Conservation (phyloP, 73 alveolate species). For the Paramecium sonneborni region DNA sequence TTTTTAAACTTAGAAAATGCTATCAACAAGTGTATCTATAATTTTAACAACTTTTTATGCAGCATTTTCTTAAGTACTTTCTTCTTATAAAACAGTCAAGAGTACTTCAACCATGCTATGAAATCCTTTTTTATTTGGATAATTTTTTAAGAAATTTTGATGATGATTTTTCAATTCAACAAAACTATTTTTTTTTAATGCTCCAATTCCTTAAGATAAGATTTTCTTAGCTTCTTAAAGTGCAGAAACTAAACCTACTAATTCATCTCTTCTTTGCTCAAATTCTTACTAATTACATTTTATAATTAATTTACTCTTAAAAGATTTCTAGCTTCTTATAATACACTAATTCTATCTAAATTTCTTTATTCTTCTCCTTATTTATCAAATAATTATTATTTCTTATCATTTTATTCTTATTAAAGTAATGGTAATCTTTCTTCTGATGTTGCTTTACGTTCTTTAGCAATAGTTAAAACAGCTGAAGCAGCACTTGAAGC, state of each 20-base stretch:
- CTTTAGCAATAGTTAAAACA: background rate
- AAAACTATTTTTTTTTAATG: background rate
- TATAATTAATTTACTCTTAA: background rate
- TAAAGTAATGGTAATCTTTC: constrained; percentile 19
- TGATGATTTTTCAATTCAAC: constrained; percentile 6
- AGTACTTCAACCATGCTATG: constrained; percentile 1
- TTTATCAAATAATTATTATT: background rate
- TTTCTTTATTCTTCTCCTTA: constrained; percentile 46
- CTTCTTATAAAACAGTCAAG: background rate
- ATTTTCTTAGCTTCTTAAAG: constrained; percentile 27
- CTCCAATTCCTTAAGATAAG: background rate
- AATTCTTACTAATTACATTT: background rate
- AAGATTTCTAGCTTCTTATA: background rate
- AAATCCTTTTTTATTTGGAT: constrained; percentile 29
- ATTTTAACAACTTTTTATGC: background rate
- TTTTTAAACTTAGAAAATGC: constrained; percentile 20
- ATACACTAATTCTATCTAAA: constrained; percentile 17
- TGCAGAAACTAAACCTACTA: constrained; percentile 18
- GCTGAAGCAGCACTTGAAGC: constrained; percentile 17
- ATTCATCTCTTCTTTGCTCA: constrained; percentile 43
- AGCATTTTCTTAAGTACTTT: background rate
- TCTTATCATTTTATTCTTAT: constrained; percentile 1
- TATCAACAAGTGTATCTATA: constrained; percentile 25
- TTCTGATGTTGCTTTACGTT: constrained; percentile 7
- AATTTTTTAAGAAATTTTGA: background rate